Base-by-base conservation (phyloP, 129 eudicot species). In the Silybum marianum region DNA sequence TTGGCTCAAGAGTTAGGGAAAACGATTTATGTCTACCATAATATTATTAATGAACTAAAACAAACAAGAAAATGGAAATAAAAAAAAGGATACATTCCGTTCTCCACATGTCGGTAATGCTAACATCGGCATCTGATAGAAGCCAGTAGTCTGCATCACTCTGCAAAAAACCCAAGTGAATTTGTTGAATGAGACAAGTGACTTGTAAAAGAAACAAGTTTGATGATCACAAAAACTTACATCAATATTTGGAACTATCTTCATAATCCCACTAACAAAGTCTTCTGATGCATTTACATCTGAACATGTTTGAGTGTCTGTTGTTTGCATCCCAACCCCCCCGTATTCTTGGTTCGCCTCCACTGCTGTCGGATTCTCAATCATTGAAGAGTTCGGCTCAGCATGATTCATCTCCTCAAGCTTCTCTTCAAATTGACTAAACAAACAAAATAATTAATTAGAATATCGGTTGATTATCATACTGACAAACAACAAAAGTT, bases 391-490 rank as follows among this genome's bases (percentile, higher is more conserved):
- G 71, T 86, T 86, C 21, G 75, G 86, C 75, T 86, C 96, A 25
- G 7, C 86, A 75, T 86, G 90, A 80, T 87, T 88, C 14, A 87
- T 82, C 86, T 92, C 99, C 87, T 95, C 98, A 83, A 92, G 89
- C 76, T 92, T 95, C 79, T 95, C 98, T 92, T 95, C 98, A 81
- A 95, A 95, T 94, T 92, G 98, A 86, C 98, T 94, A 76, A 26
- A 70, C 42, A 60, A 44, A 77, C 18, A 72, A 11, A 79, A 32
- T 14, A n/a, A n/a, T n/a, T n/a, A n/a, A 58, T 19, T 58, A 58
- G 63, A 54, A 58, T 58, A 30, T 8, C 6, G 71, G 12, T n/a
- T 18, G 16, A 12, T 26, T 51, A 24, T 76, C 24, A 69, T 46
- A 71, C n/a, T n/a, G n/a, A n/a, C 58, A 36, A 65, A 72, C 18